These are phyloP conservation scores for Goniomonas avonlea DNA, from an alignment of 78 protist species.

Conservation along the genomic window DNA sequence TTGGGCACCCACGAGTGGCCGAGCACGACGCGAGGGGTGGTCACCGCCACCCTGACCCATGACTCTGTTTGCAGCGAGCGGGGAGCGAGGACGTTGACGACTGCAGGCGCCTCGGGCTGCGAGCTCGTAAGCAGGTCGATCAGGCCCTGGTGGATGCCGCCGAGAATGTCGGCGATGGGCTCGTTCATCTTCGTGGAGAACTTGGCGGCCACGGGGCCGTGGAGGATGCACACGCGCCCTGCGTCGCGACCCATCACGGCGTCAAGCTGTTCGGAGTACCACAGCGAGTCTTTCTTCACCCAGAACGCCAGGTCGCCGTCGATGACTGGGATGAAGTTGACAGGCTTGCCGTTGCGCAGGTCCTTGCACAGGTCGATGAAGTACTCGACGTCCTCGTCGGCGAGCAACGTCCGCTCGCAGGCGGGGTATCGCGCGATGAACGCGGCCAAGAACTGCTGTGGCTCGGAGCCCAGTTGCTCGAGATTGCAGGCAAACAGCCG, in stretches of 20 bases:
- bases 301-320: constrained; percentile 40
- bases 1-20: too few species aligned
- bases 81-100: too few species aligned
- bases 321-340: constrained; percentile 38
- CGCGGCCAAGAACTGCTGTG: background rate
- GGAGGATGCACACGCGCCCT: constrained; percentile 43
- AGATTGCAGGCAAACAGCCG: background rate
- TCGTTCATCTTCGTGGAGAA: constrained; percentile 15
- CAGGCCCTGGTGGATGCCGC: background rate
- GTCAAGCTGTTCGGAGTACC: constrained; percentile 41
- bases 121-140: constrained; percentile 3
- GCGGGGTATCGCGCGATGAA: background rate
- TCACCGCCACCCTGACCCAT: too few species aligned
- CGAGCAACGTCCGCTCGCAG: background rate
- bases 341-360: constrained; percentile 41
- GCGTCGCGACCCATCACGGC: constrained; percentile 40
- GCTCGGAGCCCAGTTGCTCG: background rate
- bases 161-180: constrained; percentile 45
- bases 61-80: too few species aligned
- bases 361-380: constrained; percentile 46
- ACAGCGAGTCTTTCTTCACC: constrained; percentile 58
- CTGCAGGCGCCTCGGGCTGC: background rate
- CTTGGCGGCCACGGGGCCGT: constrained; percentile 55
- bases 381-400: constrained; percentile 32
- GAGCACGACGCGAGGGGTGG: too few species aligned